Evolutionary conservation across 257 asterid genomes (phyloP).

Genomic region (Scutellaria minor): DNA sequence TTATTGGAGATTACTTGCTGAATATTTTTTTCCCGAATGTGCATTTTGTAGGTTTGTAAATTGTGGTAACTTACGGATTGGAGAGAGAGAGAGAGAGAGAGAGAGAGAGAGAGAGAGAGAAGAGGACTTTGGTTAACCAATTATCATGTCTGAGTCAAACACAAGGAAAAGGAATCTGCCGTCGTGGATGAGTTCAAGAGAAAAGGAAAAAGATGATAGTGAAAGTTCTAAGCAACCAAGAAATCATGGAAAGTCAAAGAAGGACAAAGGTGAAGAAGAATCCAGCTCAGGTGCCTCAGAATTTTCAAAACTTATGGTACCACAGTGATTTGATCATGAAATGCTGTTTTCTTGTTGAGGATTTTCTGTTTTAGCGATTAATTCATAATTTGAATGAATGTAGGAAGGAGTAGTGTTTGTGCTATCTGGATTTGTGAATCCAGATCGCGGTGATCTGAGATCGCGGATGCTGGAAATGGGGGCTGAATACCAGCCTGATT

Average conservation of each 20-base stretch:
- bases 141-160: constrained; percentile 50
- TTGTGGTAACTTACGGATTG: constrained; percentile 28
- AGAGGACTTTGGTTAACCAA: neutral
- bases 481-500: constrained; percentile 87
- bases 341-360: neutral
- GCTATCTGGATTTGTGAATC: constrained; percentile 95
- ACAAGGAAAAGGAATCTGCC: constrained; percentile 76
- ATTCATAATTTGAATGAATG: constrained; percentile 18
- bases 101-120: too few species aligned
- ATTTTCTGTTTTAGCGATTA: constrained; percentile 4
- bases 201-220: constrained; percentile 42
- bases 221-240: constrained; percentile 42
- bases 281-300: constrained; percentile 41
- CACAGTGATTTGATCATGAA: neutral
- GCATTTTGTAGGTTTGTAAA: constrained; percentile 34
- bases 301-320: constrained; percentile 73
- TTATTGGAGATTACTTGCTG: constrained; percentile 19
- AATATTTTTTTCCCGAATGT: constrained; percentile 12
- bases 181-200: constrained; percentile 84
- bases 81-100: constrained; percentile 12
- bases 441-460: constrained; percentile 78
- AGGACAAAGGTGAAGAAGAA: constrained; percentile 30
- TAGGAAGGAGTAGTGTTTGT: constrained; percentile 89
- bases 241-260: constrained; percentile 33
- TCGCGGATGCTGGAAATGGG: constrained; percentile 96